A percentile compares a stretch with the other conserved stretches of the same genome.
phyloP scores from a whole-genome alignment of 176 grass and related monocot species.

The Bothriochloa decipiens region DNA sequence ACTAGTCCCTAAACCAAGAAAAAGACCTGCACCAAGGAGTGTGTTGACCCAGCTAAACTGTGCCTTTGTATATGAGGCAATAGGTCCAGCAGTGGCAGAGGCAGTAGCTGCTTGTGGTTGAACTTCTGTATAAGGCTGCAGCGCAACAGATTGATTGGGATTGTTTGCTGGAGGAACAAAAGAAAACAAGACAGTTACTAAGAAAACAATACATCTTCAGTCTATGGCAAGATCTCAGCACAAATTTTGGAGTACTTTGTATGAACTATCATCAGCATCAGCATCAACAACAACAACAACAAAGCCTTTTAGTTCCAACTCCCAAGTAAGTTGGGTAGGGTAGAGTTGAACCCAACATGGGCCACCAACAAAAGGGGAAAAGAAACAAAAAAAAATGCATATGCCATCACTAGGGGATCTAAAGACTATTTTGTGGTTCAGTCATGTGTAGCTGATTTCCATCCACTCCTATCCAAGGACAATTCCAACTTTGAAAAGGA shows the following conservation, averaged over 20 bases:
- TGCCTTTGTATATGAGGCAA: constrained; percentile 24
- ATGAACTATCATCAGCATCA: constrained; percentile 10
- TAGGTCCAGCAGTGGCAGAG: constrained; percentile 27
- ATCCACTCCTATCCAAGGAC: neutral
- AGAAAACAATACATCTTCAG: neutral
- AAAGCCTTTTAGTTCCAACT: neutral
- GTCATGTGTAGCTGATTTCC: neutral
- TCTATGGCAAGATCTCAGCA: neutral
- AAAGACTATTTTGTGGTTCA: neutral
- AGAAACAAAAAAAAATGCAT: neutral
- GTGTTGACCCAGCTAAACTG: constrained; percentile 66
- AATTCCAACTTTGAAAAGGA: neutral
- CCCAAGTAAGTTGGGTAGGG: neutral
- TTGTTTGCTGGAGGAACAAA: constrained; percentile 50
- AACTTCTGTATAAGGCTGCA: constrained; percentile 48
- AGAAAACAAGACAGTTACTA: constrained; percentile 41
- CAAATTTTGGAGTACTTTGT: neutral
- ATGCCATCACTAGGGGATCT: neutral
- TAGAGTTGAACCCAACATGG: neutral
- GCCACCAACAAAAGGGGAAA: neutral
- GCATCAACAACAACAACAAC: neutral
- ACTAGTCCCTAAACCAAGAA: constrained; percentile 64
- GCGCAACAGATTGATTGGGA: constrained; percentile 42
- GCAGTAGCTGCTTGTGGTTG: constrained; percentile 44
- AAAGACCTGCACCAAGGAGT: constrained; percentile 70